A percentile compares a stretch with the other conserved stretches of the same genome.
Conservation (phyloP, 345 rosid genomes). For the Garcia nutans region DNA sequence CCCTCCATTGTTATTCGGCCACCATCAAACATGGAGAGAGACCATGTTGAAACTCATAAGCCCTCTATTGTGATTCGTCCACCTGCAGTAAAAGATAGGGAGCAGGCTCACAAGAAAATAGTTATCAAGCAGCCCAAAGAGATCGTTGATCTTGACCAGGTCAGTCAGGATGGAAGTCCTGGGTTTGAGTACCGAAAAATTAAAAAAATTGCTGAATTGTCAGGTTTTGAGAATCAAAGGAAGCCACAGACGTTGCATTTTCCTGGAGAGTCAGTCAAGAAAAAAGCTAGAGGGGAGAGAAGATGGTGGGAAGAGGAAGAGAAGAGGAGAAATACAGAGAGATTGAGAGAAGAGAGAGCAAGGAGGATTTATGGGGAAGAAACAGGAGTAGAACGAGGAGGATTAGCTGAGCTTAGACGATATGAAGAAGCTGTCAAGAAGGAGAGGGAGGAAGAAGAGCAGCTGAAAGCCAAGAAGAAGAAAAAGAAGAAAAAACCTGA, state of each 20-base stretch:
- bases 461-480: slow-evolving; percentile 71
- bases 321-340: slow-evolving; percentile 54
- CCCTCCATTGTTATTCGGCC: slow-evolving; percentile 58
- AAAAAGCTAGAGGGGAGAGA: slow-evolving; percentile 60
- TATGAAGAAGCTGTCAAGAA: slow-evolving; percentile 67
- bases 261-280: slow-evolving; percentile 46
- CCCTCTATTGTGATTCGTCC: slow-evolving; percentile 81
- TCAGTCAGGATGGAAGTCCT: slow-evolving; percentile 67
- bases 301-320: slow-evolving; percentile 83
- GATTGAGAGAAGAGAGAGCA: slow-evolving; percentile 34
- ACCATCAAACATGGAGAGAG: slow-evolving; percentile 54
- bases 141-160: slow-evolving; percentile 60
- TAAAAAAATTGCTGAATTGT: slow-evolving; percentile 74
- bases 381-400: slow-evolving; percentile 50
- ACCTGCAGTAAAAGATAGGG: slow-evolving; percentile 64
- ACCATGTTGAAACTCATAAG: slow-evolving; percentile 60
- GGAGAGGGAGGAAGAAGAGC: slow-evolving; percentile 86
- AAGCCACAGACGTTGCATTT: slow-evolving; percentile 42
- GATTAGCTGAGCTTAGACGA: slow-evolving; percentile 63
- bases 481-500: slow-evolving; percentile 70
- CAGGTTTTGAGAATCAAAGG: slow-evolving; percentile 56
- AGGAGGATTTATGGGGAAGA: slow-evolving; percentile 5
- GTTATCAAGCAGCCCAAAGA: slow-evolving; percentile 76
- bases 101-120: slow-evolving; percentile 69
- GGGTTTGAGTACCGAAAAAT: slow-evolving; percentile 67